A percentile compares a stretch with the other conserved stretches of the same genome.
Conservation (phyloP, 176 grass and related monocot genomes). For the Bonia amplexicaulis region DNA sequence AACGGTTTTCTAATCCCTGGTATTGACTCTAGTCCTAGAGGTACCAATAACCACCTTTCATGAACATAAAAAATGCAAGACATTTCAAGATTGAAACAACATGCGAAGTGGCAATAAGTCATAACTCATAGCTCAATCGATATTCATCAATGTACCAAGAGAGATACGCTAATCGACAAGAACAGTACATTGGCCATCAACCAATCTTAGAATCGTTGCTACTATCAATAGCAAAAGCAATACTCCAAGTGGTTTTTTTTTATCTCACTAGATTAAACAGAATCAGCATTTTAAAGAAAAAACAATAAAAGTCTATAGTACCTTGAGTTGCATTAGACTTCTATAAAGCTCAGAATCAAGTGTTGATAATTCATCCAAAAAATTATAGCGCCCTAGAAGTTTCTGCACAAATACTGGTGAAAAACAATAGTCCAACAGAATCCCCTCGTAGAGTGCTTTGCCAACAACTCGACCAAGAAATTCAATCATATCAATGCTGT, state of each 20-base stretch:
- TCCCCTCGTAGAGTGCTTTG: constrained; percentile 96
- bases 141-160: neutral
- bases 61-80: neutral
- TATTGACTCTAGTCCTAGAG: neutral
- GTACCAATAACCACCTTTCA: neutral
- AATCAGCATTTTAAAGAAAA: neutral
- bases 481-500: constrained; percentile 94
- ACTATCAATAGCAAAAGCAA: neutral
- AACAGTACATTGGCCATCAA: neutral
- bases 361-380: constrained; percentile 93
- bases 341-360: constrained; percentile 90
- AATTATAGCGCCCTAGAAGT: constrained; percentile 82
- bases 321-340: constrained; percentile 95
- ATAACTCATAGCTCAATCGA: neutral
- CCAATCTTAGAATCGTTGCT: neutral
- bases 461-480: constrained; percentile 93
- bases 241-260: neutral
- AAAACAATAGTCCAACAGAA: constrained; percentile 94
- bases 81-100: neutral
- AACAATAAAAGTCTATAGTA: constrained; percentile 14
- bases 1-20: neutral
- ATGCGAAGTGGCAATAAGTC: neutral
- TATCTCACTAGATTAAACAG: neutral
- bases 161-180: neutral
- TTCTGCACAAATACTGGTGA: constrained; percentile 98